These are phyloP conservation scores for Saturnispora saitoi DNA, from an alignment of 805 yeast genomes.

Conservation along the genomic window DNA sequence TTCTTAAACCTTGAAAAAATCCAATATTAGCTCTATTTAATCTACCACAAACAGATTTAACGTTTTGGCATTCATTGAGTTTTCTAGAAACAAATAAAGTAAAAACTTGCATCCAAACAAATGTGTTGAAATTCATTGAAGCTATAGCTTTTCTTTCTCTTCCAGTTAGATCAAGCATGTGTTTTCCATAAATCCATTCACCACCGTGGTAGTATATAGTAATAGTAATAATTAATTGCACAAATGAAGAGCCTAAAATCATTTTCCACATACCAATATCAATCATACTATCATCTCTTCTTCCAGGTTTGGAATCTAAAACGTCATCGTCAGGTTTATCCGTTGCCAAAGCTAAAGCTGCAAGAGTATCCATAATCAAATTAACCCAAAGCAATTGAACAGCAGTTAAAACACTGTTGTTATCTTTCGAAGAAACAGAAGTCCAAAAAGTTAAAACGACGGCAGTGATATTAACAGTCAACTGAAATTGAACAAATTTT, in stretches of 20 bases:
- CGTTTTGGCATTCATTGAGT: slow-evolving; percentile 58
- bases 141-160: slow-evolving; percentile 52
- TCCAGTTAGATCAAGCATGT: slow-evolving; percentile 18
- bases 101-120: slow-evolving; percentile 97
- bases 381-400: slow-evolving; percentile 97
- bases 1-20: slow-evolving; percentile 71
- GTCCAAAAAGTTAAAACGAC: slow-evolving; percentile 88
- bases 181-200: slow-evolving; percentile 40
- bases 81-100: slow-evolving; percentile 86
- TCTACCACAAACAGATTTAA: slow-evolving; percentile 57
- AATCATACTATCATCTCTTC: slow-evolving; percentile 70
- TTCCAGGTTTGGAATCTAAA: slow-evolving; percentile 74
- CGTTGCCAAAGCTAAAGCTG: slow-evolving; percentile 95
- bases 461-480: slow-evolving; percentile 96
- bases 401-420: slow-evolving; percentile 86
- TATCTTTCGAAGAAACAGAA: slow-evolving; percentile 75
- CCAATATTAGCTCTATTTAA: slow-evolving; percentile 60
- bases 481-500: slow-evolving; percentile 92
- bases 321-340: slow-evolving; percentile 88
- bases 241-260: slow-evolving; percentile 80
- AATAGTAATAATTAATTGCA: slow-evolving; percentile 76
- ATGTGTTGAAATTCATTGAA: slow-evolving; percentile 88
- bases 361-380: slow-evolving; percentile 95
- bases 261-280: slow-evolving; percentile 96
- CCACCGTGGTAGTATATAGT: slow-evolving; percentile 73